Base-by-base conservation (phyloP, 208 protist species). In the Wallacemonas sp. region DNA sequence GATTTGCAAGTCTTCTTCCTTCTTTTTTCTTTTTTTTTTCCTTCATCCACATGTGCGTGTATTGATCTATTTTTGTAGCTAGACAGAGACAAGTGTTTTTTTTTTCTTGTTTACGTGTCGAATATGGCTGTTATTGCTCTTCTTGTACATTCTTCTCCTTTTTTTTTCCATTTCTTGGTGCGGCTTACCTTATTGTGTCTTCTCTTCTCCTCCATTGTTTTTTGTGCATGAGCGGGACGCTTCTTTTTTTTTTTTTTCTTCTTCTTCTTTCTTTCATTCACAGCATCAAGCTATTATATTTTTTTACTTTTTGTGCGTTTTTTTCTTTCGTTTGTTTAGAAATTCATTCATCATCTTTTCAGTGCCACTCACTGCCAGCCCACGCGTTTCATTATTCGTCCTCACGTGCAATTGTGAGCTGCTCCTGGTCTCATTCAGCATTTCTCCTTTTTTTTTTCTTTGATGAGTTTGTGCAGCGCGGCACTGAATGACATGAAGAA, bases 371-470 rank as follows among this genome's bases (percentile, higher is more conserved):
- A n/a, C n/a, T n/a, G n/a, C n/a, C n/a, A n/a, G n/a, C n/a, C n/a
- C n/a, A n/a, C n/a, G n/a, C n/a, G n/a, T n/a, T n/a, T n/a, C n/a
- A n/a, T n/a, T n/a, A n/a, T n/a, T n/a, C n/a, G n/a, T n/a, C n/a
- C n/a, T n/a, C n/a, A n/a, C n/a, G n/a, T n/a, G n/a, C n/a, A n/a
- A n/a, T n/a, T n/a, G n/a, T n/a, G n/a, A n/a, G n/a, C n/a, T n/a
- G n/a, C n/a, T n/a, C n/a, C n/a, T n/a, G n/a, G n/a, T n/a, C n/a
- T 59, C 5, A 44, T 26, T 67, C 21, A 70, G 46, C 44, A 14
- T 17, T 54, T 46, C 69, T 70, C 56, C 64, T 44, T 66, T 59
- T 30, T n/a, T 56, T 19, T 17, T 11, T 67, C 28, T 67, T 59
- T 45, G 34, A 53, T 19, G 19, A 8, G n/a, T 53, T 22, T 24